Evolutionary conservation across 2,329 filamentous ascomycete genomes (phyloP).

Genomic region (Chaetomium sp.): DNA sequence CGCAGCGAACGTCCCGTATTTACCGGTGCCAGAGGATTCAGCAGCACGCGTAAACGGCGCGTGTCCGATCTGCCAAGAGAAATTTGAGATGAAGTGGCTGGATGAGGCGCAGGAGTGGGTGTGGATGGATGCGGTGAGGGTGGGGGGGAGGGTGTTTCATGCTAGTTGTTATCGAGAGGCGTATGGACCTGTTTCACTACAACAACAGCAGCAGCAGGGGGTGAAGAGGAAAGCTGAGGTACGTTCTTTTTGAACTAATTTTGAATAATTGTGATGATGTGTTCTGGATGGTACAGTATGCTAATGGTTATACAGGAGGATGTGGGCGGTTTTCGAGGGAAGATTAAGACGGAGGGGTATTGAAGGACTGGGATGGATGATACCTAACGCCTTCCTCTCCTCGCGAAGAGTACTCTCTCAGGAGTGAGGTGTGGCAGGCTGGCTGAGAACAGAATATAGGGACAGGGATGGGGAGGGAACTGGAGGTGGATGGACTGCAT

Average conservation of each 20-base stretch:
- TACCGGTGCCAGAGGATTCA: conserved; percentile 76
- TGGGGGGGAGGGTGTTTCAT: conserved; percentile 78
- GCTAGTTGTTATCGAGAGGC: conserved; percentile 84
- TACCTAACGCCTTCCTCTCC: background rate
- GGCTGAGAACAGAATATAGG: too few relatives aligned
- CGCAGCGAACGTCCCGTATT: conserved; percentile 59
- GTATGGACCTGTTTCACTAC: background rate
- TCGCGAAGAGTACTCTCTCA: too few relatives aligned
- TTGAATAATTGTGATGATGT: background rate
- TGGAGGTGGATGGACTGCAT: background rate
- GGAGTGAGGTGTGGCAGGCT: too few relatives aligned
- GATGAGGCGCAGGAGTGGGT: conserved; percentile 95
- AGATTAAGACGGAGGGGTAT: conserved; percentile 16
- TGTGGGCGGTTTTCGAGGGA: conserved; percentile 8
- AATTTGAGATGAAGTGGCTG: conserved; percentile 86
- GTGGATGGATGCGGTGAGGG: conserved; percentile 80
- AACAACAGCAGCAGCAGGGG: conserved; percentile 35
- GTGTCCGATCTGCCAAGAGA: conserved; percentile 93
- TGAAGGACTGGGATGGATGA: background rate
- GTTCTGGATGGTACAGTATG: background rate
- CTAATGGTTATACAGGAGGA: conserved; percentile 12
- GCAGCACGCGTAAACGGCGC: conserved; percentile 65
- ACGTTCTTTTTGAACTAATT: conserved; percentile 24
- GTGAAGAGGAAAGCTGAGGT: conserved; percentile 73
- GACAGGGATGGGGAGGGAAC: too few relatives aligned